Evolutionary conservation across 108 stramenopile species (phyloP), one percentile per base, ranked within the genome.

Genomic region (Chaetoceros tenuissimus): DNA sequence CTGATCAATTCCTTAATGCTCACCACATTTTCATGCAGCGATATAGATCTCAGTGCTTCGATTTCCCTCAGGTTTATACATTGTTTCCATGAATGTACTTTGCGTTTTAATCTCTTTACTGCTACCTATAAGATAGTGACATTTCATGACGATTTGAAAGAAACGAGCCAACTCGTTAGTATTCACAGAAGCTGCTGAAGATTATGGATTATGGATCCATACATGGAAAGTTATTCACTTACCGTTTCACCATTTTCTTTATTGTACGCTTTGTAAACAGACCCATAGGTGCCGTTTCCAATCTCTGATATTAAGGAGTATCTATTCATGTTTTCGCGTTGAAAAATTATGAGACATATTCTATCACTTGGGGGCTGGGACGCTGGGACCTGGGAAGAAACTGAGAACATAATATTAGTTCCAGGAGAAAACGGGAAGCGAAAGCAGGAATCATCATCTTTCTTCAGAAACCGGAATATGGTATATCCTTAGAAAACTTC

Each of bases 241-340:
- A 90, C 85, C 58, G 77, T 63, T 47, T 80, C 73, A 5, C 82
- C 82, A 0, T 63, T 85, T 24, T 75, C 77, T 52, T 81, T 69
- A 45, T 79, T 72, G 17, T 71, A 74, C 1, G 92, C 95, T 55
- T 85, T 87, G 40, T 74, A 77, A 8, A 99, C 97, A 5, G 69
- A 74, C 8, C 98, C 98, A 64, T 97, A 99, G 20, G 95, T 80
- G 2, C 98, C 98, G 60, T 97, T 90, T 13, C 98, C 98, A 17
- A 99, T 73, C 25, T 77, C 74, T 60, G 86, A 84, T 3, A 68
- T 72, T 18, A 97, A 47, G 53, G 77, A 74, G 74, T 98, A 98
- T 23, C 96, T 75, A 55, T 98, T 75, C 96, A 97, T 96, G 1
- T n/a, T n/a, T n/a, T n/a, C n/a, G n/a, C n/a, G n/a, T n/a, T n/a